A percentile compares a stretch with the other conserved stretches of the same genome.
Evolutionary conservation across 768 basidiomycete genomes (phyloP).

Genomic region (Lentinula boryana): DNA sequence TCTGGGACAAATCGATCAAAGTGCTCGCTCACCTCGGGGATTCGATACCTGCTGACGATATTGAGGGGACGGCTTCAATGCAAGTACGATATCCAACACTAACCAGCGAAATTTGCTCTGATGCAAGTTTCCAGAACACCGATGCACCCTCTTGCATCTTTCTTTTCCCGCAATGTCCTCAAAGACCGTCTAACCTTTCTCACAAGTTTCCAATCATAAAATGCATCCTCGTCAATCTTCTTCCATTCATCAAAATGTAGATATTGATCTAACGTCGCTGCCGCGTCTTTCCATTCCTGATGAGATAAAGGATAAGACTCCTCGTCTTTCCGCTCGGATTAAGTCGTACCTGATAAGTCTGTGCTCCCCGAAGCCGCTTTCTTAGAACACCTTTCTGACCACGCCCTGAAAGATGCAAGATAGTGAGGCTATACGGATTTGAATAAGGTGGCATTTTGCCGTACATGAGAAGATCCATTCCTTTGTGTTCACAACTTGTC

Average conservation of each 20-base stretch:
- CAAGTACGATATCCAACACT: not conserved
- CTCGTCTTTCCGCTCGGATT: not conserved
- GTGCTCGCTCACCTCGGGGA: slow-evolving; percentile 50
- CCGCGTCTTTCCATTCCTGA: slow-evolving; percentile 82
- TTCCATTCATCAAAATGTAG: slow-evolving; percentile 92
- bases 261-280: slow-evolving; percentile 71
- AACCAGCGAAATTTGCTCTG: slow-evolving; percentile 85
- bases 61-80: not conserved
- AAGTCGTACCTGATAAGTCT: slow-evolving; percentile 57
- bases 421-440: not conserved
- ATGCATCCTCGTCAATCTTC: slow-evolving; percentile 75
- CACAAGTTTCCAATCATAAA: slow-evolving; percentile 88
- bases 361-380: slow-evolving; percentile 66
- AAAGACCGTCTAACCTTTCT: slow-evolving; percentile 77
- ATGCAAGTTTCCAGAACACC: slow-evolving; percentile 91
- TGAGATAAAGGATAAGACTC: not conserved
- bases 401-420: slow-evolving; percentile 49
- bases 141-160: slow-evolving; percentile 80
- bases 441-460: slow-evolving; percentile 12
- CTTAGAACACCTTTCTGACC: slow-evolving; percentile 79
- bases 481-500: slow-evolving; percentile 91
- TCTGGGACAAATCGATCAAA: not conserved
- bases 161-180: slow-evolving; percentile 59
- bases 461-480: slow-evolving; percentile 90
- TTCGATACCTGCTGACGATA: slow-evolving; percentile 43